These are phyloP conservation scores for Scutellaria baicalensis DNA, from an alignment of 257 asterid genomes.

Conservation along the genomic window DNA sequence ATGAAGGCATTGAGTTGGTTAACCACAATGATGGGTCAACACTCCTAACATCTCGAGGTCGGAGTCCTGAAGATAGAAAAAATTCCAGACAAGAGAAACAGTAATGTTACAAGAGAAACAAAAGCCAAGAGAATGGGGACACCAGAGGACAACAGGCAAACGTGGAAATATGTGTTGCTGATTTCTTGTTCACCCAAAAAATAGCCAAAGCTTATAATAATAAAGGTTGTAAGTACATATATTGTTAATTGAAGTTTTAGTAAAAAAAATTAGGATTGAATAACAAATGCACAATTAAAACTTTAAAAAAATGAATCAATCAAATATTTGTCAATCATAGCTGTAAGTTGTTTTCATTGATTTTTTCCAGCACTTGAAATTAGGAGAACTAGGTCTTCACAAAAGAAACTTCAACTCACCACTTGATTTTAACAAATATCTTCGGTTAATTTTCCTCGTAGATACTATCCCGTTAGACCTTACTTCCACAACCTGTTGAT, in stretches of 20 bases:
- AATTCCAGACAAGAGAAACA: constrained; percentile 6
- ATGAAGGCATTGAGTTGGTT: constrained; percentile 92
- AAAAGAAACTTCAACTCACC: constrained; percentile 44
- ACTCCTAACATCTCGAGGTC: constrained; percentile 95
- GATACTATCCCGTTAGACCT: constrained; percentile 68
- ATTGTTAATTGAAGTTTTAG: neutral
- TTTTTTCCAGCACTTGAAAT: neutral
- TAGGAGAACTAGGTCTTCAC: neutral
- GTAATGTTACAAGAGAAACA: neutral
- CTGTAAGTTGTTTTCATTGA: neutral
- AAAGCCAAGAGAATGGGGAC: neutral
- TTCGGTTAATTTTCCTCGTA: constrained; percentile 77
- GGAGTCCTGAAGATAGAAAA: constrained; percentile 52
- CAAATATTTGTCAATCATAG: neutral
- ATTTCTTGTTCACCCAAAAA: neutral
- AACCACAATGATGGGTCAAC: constrained; percentile 99
- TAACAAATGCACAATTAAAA: neutral
- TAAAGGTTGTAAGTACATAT: neutral
- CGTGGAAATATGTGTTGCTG: neutral
- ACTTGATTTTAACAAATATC: constrained; percentile 79
- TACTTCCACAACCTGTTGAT: constrained; percentile 88
- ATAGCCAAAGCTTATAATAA: neutral
- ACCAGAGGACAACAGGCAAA: neutral
- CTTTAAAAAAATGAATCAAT: neutral
- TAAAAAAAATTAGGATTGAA: neutral